Conservation (phyloP, 1,284 basidiomycete genomes). For the Baeospora myosura region DNA sequence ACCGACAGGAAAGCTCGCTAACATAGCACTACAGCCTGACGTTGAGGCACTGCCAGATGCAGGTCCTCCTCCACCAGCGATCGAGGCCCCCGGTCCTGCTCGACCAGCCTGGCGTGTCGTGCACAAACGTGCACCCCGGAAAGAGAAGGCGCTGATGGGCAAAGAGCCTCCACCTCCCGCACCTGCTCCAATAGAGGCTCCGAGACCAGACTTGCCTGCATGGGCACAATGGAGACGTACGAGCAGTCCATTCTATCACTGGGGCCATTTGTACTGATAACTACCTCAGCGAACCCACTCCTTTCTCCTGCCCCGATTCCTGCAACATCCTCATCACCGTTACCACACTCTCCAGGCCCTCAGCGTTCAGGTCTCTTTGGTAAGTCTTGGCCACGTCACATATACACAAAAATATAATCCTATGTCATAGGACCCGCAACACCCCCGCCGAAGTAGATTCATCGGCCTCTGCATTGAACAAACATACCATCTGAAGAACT, state of each 20-base stretch:
- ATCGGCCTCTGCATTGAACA: no score
- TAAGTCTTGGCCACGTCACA: constrained; percentile 19
- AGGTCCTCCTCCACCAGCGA: constrained; percentile 24
- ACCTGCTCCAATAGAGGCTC: constrained; percentile 37
- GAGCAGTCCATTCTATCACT: constrained; percentile 12
- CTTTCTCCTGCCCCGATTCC: constrained; percentile 40
- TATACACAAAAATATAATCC: neutral
- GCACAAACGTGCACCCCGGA: constrained; percentile 50
- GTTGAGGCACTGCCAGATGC: constrained; percentile 17
- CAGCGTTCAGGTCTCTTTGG: constrained; percentile 59
- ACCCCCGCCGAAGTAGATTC: constrained; percentile 46
- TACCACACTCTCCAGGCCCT: constrained; percentile 37
- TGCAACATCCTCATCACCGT: constrained; percentile 25
- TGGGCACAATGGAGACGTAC: constrained; percentile 75
- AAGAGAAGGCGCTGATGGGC: constrained; percentile 26
- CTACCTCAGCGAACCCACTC: constrained; percentile 43
- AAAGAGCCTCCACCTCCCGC: constrained; percentile 30
- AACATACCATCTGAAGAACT: no score
- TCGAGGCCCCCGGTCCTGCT: constrained; percentile 36
- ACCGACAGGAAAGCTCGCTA: constrained; percentile 7
- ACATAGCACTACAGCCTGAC: constrained; percentile 16
- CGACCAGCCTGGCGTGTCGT: constrained; percentile 67
- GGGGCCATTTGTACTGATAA: neutral
- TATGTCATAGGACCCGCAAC: constrained; percentile 54
- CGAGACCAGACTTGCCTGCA: constrained; percentile 47